Evolutionary conservation across 768 basidiomycete species (phyloP), one percentile per base, ranked within the genome.

Genomic region (Sporobolomyces phaffii): DNA sequence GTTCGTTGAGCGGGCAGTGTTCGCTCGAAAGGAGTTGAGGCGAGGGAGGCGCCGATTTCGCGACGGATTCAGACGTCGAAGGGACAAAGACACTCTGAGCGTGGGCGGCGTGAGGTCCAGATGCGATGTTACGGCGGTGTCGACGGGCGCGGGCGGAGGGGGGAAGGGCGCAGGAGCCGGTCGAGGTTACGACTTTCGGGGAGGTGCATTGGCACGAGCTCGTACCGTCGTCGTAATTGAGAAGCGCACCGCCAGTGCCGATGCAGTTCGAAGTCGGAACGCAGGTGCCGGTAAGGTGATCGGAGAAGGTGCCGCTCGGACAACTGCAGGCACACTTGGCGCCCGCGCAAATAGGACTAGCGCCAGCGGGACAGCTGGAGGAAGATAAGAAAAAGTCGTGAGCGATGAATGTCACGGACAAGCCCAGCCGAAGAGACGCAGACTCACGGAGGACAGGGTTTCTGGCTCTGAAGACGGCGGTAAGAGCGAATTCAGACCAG

Each of bases 81-180:
- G 65, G 65, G 6, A 40, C 47, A 34, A 62, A 67, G 33, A 62
- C 61, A 17, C 44, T 43, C 34, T 68, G 66, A 10, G 43, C 56
- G 60, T 28, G 47, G 28, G 29, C 20, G 43, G 48, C 40, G 38
- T 58, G 40, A 18, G 14, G 40, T 22, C 48, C 45, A 33, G 31
- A n/a, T 10, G 44, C 31, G 43, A 58, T 20, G 31, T 33, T 20
- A 28, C 64, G 57, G 9, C 48, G 40, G 11, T n/a, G 64, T 11
- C 44, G 64, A 8, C 66, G 66, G 9, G 61, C 60, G 44, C 66
- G 54, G 26, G 62, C 54, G 0, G 62, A 64, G 10, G 62, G 62
- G 17, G 62, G 56, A 28, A 64, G 54, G 17, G 40, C 47, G 47
- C 62, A 64, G 13, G 54, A 54, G 11, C 24, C 62, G n/a, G 56